Evolutionary conservation across 805 yeast species (phyloP), one percentile per base, ranked within the genome.

Genomic region (Lipomyces anomalus): DNA sequence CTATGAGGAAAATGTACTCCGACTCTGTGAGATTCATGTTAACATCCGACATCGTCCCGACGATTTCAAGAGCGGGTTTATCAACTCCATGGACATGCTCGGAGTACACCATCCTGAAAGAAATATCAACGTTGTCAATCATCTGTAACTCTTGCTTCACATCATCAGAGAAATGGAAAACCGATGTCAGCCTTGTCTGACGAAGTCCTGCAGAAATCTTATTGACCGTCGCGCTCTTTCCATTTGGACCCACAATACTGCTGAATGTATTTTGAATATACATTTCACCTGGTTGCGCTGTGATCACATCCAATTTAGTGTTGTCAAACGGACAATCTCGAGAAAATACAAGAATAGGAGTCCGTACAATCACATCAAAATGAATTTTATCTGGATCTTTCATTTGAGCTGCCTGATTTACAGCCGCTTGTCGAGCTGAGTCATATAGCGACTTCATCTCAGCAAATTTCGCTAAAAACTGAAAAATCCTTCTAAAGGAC

Each of bases 381-480:
- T 80, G 79, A 65, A 88, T 79, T 53, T 72, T 75, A 38, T 68
- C 73, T 0, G 84, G 74, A 13, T 68, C 71, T 35, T 75, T 74
- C 35, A 80, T 70, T 51, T 78, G 79, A 36, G 70, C 78, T 0
- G 92, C 92, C 61, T 85, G 95, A 55, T 82, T 77, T 55, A 87
- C 75, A 0, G 97, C 95, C 7, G 88, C 85, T 57, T 82, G 86
- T 47, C 97, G 75, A 0, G 97, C 95, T 18, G 75, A 69, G 58
- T 92, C 98, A 63, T 84, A 94, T n/a, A 89, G 71, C 3, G 76
- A 77, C 63, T 92, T 92, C 95, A 90, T 86, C 55, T 75, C 75
- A 47, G 79, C 82, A 58, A 94, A 84, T 55, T 82, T 83, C 53
- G 77, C 77, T 57, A 87, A 67, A 57, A 79, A 90, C 7, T 74